Evolutionary conservation across 257 asterid species (phyloP).

Genomic region (Nicotiana noctiflora): DNA sequence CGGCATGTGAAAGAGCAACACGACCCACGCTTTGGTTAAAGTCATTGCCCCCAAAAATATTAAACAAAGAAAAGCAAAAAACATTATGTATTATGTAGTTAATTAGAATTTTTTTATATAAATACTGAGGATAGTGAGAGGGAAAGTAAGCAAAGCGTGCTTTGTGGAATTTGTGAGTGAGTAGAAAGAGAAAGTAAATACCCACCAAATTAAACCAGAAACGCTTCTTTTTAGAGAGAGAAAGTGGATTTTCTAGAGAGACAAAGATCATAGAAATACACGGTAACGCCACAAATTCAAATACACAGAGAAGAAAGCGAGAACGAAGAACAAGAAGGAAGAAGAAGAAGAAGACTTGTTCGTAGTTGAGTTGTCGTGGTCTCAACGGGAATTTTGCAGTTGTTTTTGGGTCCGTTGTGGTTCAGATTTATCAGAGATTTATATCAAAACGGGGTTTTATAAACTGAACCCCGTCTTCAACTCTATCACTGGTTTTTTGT

Average conservation of each 20-base stretch:
- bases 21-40: background rate
- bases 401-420: background rate
- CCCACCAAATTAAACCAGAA: background rate
- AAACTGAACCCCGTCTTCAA: background rate
- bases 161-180: constrained; percentile 11
- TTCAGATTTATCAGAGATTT: background rate
- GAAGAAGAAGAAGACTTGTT: background rate
- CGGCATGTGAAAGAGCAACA: constrained; percentile 2
- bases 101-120: constrained; percentile 10
- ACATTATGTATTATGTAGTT: background rate
- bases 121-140: constrained; percentile 12
- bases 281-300: background rate
- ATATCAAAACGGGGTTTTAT: background rate
- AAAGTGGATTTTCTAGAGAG: constrained; percentile 20
- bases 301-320: background rate
- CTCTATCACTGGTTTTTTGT: background rate
- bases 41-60: background rate
- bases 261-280: background rate
- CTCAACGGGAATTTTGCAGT: background rate
- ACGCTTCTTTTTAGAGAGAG: constrained; percentile 5
- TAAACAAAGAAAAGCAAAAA: background rate
- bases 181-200: background rate
- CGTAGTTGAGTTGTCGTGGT: background rate
- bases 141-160: constrained; percentile 14
- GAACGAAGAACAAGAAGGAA: background rate